Evolutionary conservation across 441 rosid species (phyloP).

Genomic region (Biscutella auriculata): DNA sequence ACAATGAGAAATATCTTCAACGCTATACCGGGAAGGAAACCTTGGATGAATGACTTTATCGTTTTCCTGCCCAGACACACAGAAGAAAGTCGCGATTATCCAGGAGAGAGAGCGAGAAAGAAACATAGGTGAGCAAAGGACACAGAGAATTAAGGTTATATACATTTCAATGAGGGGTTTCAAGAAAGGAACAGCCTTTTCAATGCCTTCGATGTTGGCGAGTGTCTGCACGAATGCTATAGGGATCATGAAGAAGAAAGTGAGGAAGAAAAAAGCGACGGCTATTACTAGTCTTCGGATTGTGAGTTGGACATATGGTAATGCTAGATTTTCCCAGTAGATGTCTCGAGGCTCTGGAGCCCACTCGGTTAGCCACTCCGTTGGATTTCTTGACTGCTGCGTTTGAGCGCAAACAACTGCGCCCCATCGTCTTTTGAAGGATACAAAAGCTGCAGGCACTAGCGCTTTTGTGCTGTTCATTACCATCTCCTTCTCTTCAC

Average conservation of each 20-base stretch:
- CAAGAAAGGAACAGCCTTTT: conserved; percentile 67
- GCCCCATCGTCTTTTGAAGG: conserved; percentile 82
- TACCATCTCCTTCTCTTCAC: conserved; percentile 44
- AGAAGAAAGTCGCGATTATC: background rate
- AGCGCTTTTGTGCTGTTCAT: conserved; percentile 38
- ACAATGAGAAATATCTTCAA: conserved; percentile 81
- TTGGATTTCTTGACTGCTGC: conserved; percentile 84
- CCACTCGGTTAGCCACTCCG: conserved; percentile 88
- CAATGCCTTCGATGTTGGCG: conserved; percentile 83
- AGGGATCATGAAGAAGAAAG: conserved; percentile 96
- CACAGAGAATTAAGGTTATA: background rate
- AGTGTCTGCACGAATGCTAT: conserved; percentile 86
- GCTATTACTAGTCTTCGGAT: conserved; percentile 60
- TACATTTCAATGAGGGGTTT: conserved; percentile 62
- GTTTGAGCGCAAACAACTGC: conserved; percentile 96
- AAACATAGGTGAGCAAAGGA: background rate
- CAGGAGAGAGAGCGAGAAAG: background rate
- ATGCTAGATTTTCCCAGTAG: conserved; percentile 78
- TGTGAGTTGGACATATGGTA: conserved; percentile 78
- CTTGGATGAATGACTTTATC: conserved; percentile 72
- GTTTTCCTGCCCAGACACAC: conserved; percentile 30
- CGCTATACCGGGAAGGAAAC: conserved; percentile 89
- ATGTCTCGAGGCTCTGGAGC: conserved; percentile 94
- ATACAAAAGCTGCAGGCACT: conserved; percentile 83
- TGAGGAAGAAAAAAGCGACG: conserved; percentile 71